phyloP scores from a whole-genome alignment of 2,329 filamentous ascomycete species.

The Elsinoe perseae region DNA sequence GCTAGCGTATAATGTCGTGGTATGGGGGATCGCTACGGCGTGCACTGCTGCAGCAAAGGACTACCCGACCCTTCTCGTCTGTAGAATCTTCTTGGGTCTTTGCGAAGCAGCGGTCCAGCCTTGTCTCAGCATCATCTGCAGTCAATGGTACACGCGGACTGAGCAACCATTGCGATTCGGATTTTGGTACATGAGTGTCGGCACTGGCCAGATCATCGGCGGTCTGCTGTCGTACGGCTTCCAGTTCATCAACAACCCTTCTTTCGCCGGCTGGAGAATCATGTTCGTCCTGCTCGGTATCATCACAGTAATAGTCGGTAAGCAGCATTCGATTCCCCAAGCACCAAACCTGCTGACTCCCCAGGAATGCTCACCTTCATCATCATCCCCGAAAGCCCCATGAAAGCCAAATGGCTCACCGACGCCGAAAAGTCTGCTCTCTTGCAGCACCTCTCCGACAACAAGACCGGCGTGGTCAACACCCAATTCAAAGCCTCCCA shows the following conservation, averaged over 20 bases:
- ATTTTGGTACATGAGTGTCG: slow-evolving; percentile 59
- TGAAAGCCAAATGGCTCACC: slow-evolving; percentile 59
- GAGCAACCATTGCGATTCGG: slow-evolving; percentile 58
- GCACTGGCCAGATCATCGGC: slow-evolving; percentile 49
- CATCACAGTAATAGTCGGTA: slow-evolving; percentile 11
- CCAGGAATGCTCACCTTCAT: not conserved
- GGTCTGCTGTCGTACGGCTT: slow-evolving; percentile 50
- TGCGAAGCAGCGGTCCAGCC: slow-evolving; percentile 46
- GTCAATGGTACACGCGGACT: slow-evolving; percentile 31
- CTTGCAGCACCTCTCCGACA: slow-evolving; percentile 33
- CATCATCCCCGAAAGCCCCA: slow-evolving; percentile 57
- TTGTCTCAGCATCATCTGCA: slow-evolving; percentile 45
- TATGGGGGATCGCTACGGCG: slow-evolving; percentile 41
- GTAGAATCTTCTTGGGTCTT: slow-evolving; percentile 43
- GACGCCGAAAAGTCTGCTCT: slow-evolving; percentile 45
- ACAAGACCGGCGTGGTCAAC: slow-evolving; percentile 36
- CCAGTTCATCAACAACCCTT: slow-evolving; percentile 34
- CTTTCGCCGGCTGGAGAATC: slow-evolving; percentile 12
- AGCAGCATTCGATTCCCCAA: not conserved
- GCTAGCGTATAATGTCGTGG: slow-evolving; percentile 32
- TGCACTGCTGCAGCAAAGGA: slow-evolving; percentile 40
- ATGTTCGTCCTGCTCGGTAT: slow-evolving; percentile 16
- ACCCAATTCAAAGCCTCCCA: slow-evolving; percentile 43
- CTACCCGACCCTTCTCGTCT: slow-evolving; percentile 40
- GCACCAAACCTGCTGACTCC: not conserved